Base-by-base conservation (phyloP, 306 rosid genomes). In the Cyamopsis tetragonoloba region DNA sequence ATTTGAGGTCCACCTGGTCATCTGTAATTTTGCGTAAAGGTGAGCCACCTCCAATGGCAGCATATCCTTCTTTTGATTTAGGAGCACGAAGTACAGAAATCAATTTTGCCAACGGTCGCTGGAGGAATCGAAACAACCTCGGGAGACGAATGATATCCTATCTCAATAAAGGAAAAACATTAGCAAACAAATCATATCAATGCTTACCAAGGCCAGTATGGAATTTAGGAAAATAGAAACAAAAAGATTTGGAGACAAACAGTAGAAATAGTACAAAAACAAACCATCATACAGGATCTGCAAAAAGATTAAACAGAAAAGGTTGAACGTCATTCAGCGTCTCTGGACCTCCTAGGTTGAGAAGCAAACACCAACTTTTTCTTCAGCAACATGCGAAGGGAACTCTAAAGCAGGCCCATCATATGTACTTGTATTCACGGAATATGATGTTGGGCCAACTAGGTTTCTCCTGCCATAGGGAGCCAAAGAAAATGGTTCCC, bases 61-160 rank as follows among this genome's bases (percentile, higher is more conserved):
- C 99, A 87, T 95, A 95, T 39, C 95, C 99, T 79, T 88, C 99
- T 83, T 83, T 95, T 68, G 97, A 91, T 82, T 95, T 95, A 63
- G 97, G 95, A 73, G 99, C 97, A 51, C 99, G 85, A 34, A 85
- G 84, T 9, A 82, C 86, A 66, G 99, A 95, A 69, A 95, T 95
- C 67, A 95, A 48, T 35, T 88, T 65, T 0, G 97, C 99, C 80
- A 95, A 73, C 20, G 99, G 99, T 44, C 71, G 85, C 78, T 87
- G 97, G 50, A 95, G 96, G 77, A 95, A 91, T 77, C 58, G 74
- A 70, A 95, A 95, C 80, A 87, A 43, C 79, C 97, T 86, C 5
- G 99, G 99, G 26, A 95, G 92, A 43, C 99, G 92, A 66, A 95
- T 95, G 75, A 95, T 95, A 76, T 95, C 99, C 99, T 95, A 62